Base-by-base conservation (phyloP, 1,284 basidiomycete species). In the Cystobasidium sp. region DNA sequence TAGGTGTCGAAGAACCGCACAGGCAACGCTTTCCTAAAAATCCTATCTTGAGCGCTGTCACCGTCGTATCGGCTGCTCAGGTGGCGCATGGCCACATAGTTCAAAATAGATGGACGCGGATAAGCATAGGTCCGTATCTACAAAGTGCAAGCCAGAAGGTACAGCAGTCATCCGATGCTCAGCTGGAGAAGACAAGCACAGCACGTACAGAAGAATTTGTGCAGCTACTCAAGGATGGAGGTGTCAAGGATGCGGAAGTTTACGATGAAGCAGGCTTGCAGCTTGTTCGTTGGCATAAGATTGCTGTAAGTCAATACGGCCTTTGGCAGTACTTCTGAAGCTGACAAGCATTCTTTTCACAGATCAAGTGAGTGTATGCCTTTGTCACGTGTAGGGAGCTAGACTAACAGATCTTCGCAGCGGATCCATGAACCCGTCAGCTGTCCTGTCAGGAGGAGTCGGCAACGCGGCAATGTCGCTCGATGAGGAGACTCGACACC, bases 61-160 rank as follows among this genome's bases (percentile, higher is more conserved):
- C 84, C 6, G 82, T 84, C 64, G 81, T 83, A 39, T 82, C 80
- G 68, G 83, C 83, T 1, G 83, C 84, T 64, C 83, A 84, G 69
- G 77, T 81, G 8, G 55, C 76, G 31, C 82, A 80, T 20, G 82
- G 82, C 7, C 74, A 81, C n/a, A 78, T 84, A 47, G 76, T 78
- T 37, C 84, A 85, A 76, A 84, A 84, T 75, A 77, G 83, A 3
- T 85, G 84, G 84, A 85, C 84, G 6, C 77, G 84, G 18, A 83
- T 85, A 73, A 81, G 79, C 41, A 79, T 85, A 56, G 84, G 84
- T 0, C 81, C 83, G 7, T 85, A 81, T 68, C 79, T 81, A 6
- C 62, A 63, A 77, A 80, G 72, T 76, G 76, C 66, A 18, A 72
- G 75, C 37, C 53, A 46, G 6, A 76, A 72, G 22, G 53, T 31